A percentile compares a stretch with the other conserved stretches of the same genome.
Conservation (phyloP, 2,329 filamentous ascomycete species). For the Ophiostoma triangulosporum region DNA sequence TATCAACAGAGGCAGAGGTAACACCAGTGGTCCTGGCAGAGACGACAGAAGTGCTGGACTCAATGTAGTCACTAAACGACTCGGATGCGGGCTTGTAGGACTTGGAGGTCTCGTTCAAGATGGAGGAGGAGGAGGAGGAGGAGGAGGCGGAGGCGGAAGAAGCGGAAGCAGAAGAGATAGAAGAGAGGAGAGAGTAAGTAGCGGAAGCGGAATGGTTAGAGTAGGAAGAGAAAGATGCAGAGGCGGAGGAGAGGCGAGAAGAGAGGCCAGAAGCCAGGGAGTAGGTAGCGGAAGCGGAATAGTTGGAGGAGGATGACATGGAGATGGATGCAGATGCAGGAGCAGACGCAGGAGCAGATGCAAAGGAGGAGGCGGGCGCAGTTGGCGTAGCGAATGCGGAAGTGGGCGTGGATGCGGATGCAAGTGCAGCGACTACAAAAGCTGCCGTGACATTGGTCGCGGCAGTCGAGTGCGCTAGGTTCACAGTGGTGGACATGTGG, state of each 20-base stretch:
- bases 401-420: not conserved
- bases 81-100: not conserved
- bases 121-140: not conserved
- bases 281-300: not conserved
- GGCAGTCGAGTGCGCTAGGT: not conserved
- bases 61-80: not conserved
- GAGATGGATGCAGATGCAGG: not conserved
- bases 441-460: not conserved
- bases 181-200: not conserved
- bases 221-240: not conserved
- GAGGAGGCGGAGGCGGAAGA: not conserved
- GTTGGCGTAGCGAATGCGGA: not conserved
- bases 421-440: not conserved
- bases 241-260: not conserved
- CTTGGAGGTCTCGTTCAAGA: not conserved
- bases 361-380: not conserved
- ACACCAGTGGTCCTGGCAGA: not conserved
- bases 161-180: not conserved
- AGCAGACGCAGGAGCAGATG: not conserved
- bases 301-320: not conserved
- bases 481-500: not conserved
- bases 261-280: not conserved
- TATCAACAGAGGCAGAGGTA: conserved; percentile 1
- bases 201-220: not conserved
- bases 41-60: not conserved